Conservation (phyloP, 441 rosid species). For the Croton laevigatus region DNA sequence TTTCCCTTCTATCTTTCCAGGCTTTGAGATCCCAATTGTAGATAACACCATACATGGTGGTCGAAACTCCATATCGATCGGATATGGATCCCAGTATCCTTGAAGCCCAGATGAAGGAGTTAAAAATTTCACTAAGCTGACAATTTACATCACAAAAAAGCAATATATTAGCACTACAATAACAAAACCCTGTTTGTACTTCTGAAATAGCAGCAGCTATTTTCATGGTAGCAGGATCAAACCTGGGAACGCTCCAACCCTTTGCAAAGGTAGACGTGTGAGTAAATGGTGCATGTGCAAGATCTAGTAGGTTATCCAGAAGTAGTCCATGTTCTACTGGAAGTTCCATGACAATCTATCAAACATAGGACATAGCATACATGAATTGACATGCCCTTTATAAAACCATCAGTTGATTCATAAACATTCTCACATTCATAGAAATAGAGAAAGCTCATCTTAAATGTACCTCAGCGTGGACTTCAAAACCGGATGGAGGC, state of each 20-base stretch:
- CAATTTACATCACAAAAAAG: constrained; percentile 15
- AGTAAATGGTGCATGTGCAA: constrained; percentile 95
- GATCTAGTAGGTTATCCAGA: constrained; percentile 90
- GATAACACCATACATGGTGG: constrained; percentile 97
- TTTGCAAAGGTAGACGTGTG: constrained; percentile 96
- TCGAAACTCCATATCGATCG: constrained; percentile 94
- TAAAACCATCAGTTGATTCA: background rate
- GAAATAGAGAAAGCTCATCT: constrained; percentile 9
- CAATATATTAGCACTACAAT: background rate
- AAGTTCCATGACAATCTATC: constrained; percentile 92
- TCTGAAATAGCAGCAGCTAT: background rate
- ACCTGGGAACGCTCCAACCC: constrained; percentile 98
- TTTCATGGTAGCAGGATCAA: constrained; percentile 23
- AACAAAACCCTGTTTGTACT: background rate
- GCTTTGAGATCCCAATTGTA: constrained; percentile 93
- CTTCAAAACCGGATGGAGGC: constrained; percentile 86
- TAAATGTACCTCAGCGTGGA: constrained; percentile 82
- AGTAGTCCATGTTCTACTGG: constrained; percentile 97
- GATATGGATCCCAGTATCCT: constrained; percentile 98
- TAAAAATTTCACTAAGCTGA: constrained; percentile 87
- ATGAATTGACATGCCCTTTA: constrained; percentile 13
- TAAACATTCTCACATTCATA: background rate
- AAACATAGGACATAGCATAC: constrained; percentile 12
- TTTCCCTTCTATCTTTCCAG: constrained; percentile 88
- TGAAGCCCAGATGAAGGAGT: constrained; percentile 86